Conservation (phyloP, 2,329 filamentous ascomycete species). For the Colletotrichum cereale region DNA sequence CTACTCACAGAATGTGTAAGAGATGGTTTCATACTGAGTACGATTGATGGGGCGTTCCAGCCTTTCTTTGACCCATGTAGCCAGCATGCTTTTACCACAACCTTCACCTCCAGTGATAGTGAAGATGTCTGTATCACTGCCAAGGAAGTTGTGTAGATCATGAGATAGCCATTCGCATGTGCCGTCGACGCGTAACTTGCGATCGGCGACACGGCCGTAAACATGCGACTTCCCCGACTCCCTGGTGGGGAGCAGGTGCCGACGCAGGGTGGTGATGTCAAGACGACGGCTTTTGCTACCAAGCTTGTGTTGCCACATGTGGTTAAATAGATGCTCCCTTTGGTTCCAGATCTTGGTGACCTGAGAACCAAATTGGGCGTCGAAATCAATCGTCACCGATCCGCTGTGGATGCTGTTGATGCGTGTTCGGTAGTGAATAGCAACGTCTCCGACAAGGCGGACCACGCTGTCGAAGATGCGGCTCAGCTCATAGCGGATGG, state of each 20-base stretch:
- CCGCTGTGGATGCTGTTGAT: conserved; percentile 48
- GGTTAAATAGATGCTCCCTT: conserved; percentile 49
- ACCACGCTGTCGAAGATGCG: conserved; percentile 53
- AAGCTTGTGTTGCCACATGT: conserved; percentile 53
- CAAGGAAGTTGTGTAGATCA: conserved; percentile 51
- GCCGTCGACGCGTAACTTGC: conserved; percentile 53
- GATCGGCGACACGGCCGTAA: conserved; percentile 53
- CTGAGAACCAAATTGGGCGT: conserved; percentile 51
- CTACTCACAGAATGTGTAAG: conserved; percentile 53
- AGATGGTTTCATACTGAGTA: conserved; percentile 51
- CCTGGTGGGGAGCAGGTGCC: conserved; percentile 46
- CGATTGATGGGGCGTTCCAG: conserved; percentile 53
- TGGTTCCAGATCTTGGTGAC: conserved; percentile 51
- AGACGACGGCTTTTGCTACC: conserved; percentile 43
- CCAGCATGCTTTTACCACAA: conserved; percentile 54
- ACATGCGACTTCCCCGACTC: conserved; percentile 46
- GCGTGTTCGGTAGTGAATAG: conserved; percentile 51
- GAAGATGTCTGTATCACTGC: conserved; percentile 50
- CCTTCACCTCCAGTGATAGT: conserved; percentile 51
- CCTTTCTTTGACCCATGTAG: conserved; percentile 55
- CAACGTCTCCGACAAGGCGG: conserved; percentile 50
- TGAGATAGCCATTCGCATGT: conserved; percentile 56
- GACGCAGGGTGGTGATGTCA: conserved; percentile 48
- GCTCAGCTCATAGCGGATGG: conserved; percentile 50
- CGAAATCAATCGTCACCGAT: conserved; percentile 50